Evolutionary conservation across 179 eudicot species (phyloP).

Genomic region (Pouteria campechiana): DNA sequence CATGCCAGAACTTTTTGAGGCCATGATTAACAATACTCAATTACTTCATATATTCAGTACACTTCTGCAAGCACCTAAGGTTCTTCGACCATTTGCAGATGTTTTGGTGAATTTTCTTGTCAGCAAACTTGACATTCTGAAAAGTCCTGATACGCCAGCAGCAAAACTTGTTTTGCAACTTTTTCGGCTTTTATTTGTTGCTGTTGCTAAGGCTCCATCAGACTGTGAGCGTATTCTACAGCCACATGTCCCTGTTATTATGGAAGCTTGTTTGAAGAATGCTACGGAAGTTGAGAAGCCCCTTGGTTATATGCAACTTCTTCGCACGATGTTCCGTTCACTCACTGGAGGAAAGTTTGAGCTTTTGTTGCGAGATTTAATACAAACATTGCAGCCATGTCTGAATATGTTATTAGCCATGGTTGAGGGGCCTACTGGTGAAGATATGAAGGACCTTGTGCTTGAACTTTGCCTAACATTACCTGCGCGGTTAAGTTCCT

Average conservation of each 20-base stretch:
- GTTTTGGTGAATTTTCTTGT: constrained; percentile 93
- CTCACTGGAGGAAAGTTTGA: constrained; percentile 96
- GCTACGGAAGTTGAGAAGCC: constrained; percentile 86
- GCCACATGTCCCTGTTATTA: constrained; percentile 88
- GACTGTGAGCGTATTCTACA: constrained; percentile 93
- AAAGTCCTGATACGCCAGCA: constrained; percentile 84
- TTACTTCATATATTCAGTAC: constrained; percentile 76
- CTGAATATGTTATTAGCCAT: constrained; percentile 88
- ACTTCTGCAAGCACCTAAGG: constrained; percentile 68
- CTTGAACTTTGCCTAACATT: constrained; percentile 86
- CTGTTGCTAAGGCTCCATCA: constrained; percentile 79
- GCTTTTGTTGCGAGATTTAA: constrained; percentile 74
- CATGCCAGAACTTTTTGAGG: constrained; percentile 95
- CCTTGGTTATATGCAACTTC: constrained; percentile 87
- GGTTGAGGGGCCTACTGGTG: constrained; percentile 97
- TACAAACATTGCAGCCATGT: constrained; percentile 74
- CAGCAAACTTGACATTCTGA: constrained; percentile 82
- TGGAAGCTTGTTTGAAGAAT: constrained; percentile 94
- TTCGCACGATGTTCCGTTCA: constrained; percentile 89
- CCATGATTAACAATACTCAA: constrained; percentile 89
- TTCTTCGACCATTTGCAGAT: constrained; percentile 84
- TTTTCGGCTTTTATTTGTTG: constrained; percentile 66
- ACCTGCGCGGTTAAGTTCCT: constrained; percentile 92
- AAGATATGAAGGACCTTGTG: constrained; percentile 84
- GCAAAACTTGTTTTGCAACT: constrained; percentile 95